Evolutionary conservation across 208 protist genomes (phyloP), one percentile per base, ranked within the genome.

Genomic region (Acanthamoeba sp.): DNA sequence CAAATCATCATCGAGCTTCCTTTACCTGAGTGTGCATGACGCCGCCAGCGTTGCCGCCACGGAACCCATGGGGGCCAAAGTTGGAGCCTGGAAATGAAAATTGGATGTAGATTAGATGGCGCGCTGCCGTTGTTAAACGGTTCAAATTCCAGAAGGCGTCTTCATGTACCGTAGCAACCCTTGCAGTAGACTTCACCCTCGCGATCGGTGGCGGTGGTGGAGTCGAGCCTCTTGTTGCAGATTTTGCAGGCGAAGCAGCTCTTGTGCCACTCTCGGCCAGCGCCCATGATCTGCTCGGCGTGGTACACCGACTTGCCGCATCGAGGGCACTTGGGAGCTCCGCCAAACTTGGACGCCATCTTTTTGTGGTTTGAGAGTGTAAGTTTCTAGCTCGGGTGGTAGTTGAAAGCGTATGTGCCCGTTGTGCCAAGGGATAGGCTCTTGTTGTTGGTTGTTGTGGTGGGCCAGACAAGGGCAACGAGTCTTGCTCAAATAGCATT

Each of bases 261-360:
- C 85, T 91, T 91, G 85, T 91, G 85, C 55, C 55, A 91, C 18
- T 48, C 50, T 14, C 20, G 20, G 55, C 85, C 85, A 71, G 36
- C 85, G 20, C 29, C 29, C 6, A 24, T 22, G 38, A 91, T 14
- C 85, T 91, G 12, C 59, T 91, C 85, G 38, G 85, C 85, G 32
- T 27, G 18, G 85, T 91, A 91, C 5, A 91, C 85, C 7, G 85
- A 45, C 85, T 91, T 91, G 85, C 36, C 85, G 85, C 85, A 91
- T 14, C 85, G 80, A 32, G 80, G 80, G 80, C 80, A 89, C 52
- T 89, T 62, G 42, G 45, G 45, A 20, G 36, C 27, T 29, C 45
- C 80, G 80, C 80, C 80, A 32, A 62, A 89, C 52, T 52, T 64
- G 32, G 20, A 27, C 7, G 20, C 38, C 71, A 48, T n/a, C n/a